Base-by-base conservation (phyloP, 192 early-diverging fungal genomes). In the Coemansia sp. region DNA sequence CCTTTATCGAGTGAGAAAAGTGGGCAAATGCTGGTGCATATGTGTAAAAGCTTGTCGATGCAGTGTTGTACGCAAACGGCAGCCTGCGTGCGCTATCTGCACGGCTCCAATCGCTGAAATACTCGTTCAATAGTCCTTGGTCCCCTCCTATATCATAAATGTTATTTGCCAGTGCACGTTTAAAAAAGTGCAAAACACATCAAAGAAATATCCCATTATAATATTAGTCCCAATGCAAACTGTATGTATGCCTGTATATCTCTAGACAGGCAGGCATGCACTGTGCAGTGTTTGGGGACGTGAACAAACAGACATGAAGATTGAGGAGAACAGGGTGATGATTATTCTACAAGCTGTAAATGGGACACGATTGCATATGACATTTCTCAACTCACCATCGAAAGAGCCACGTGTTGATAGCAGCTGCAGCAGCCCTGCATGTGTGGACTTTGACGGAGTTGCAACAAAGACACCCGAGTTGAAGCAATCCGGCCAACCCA, bases 401-500 rank as follows among this genome's bases (percentile, higher is more conserved):
- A 94, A 97, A 18, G 77, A 80, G n/a, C 77, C 77, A 35, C 84
- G 67, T 16, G 81, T 72, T 25, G 62, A 51, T n/a, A 80, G 72
- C 62, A 80, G 31, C 2, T 66, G 42, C 21, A 49, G 69, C 62
- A 23, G 86, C 84, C 52, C 81, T 23, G 18, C 70, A 77, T 30
- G 79, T 67, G 39, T 83, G 33, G 70, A 76, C 88, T 29, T 82
- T 64, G 51, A 76, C 40, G 40, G 66, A 58, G 43, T 69, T 64
- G 33, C 93, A 86, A 56, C 80, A 63, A 49, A 85, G 0, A 98
- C 94, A 2, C 95, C 96, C 48, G 96, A 96, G 74, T 98, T 98
- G 84, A 98, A 98, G 66, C 89, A 91, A 75, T 98, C 96, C 0
- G 96, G 96, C 96, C 96, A 98, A 0, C 95, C 95, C 48, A 91